Percentiles rank a stretch among this genome's conserved stretches.
phyloP scores from a whole-genome alignment of 306 rosid genomes.

The Glycyrrhiza uralensis region DNA sequence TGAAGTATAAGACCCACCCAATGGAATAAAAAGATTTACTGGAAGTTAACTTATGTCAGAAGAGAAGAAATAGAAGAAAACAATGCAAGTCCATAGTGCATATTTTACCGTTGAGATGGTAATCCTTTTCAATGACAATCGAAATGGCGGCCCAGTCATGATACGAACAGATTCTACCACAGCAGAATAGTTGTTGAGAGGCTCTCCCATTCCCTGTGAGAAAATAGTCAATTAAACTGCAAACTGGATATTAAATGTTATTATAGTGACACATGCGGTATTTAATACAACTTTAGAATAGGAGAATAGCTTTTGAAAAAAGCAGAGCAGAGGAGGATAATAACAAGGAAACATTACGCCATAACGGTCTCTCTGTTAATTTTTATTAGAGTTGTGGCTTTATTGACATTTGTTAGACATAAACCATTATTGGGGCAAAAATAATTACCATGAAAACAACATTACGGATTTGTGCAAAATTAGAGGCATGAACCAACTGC shows the following conservation, averaged over 20 bases:
- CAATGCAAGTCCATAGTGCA: not conserved
- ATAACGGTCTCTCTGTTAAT: not conserved
- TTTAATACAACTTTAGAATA: not conserved
- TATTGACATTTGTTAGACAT: not conserved
- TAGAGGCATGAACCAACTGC: conserved; percentile 86
- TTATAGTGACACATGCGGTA: not conserved
- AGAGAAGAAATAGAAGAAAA: conserved; percentile 1
- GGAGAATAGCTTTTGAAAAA: not conserved
- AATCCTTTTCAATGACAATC: conserved; percentile 70
- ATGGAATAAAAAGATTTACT: conserved; percentile 3
- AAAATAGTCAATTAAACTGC: not conserved
- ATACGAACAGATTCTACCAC: conserved; percentile 73
- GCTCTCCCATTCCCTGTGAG: conserved; percentile 95
- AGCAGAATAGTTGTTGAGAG: conserved; percentile 78
- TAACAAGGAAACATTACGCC: not conserved
- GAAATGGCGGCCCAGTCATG: conserved; percentile 84
- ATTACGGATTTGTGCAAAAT: conserved; percentile 70
- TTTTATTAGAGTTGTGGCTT: not conserved
- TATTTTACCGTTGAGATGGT: conserved; percentile 76
- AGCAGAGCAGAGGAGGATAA: not conserved
- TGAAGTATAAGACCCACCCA: not conserved
- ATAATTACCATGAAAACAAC: conserved; percentile 83
- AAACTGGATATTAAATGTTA: not conserved
- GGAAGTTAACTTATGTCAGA: not conserved
- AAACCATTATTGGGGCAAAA: not conserved